Base-by-base conservation (phyloP, 352 stramenopile genomes). In the Nothophytophthora sp. region DNA sequence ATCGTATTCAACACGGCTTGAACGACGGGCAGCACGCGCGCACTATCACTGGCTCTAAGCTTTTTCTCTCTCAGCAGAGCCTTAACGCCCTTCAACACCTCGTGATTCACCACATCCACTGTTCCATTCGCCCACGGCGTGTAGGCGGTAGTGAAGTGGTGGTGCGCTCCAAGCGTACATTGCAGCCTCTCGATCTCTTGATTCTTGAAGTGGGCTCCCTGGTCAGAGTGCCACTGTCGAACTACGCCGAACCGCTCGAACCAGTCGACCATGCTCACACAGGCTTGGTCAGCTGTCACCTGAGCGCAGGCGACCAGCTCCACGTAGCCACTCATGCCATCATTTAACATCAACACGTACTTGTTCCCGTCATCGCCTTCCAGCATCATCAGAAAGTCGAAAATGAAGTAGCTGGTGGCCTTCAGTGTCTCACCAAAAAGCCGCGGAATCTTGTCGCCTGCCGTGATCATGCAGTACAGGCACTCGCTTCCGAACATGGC, bases 181-280 rank as follows among this genome's bases (percentile, higher is more conserved):
- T 16, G 39, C 11, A 70, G 18, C 22, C 43, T 18, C 0, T 41
- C 38, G 4, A 74, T 47, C 0, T 67, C 4, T n/a, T 56, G 5
- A 23, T 71, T 77, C 32, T 66, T 74, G 32, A 72, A 74, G 19
- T 78, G 60, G 0, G 55, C 18, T 0, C 59, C 63, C 13, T 38
- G 38, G 16, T 70, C 68, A 0, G 51, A 70, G 0, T 73, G 60
- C 63, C 68, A 75, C n/a, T 38, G 25, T 0, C 5, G 2, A 2
- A 66, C 51, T 0, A 59, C 39, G 1, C 68, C 60, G 57, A 63
- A 72, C 3, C 55, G 9, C 37, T 63, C 70, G 39, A 71, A 70
- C 60, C 60, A 75, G 10, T 58, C 42, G 0, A 72, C 8, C 0
- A 72, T 5, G 0, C 18, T n/a, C n/a, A n/a, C n/a, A n/a, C n/a